Percentiles rank a stretch among this genome's conserved stretches.
Conservation (phyloP, 495 filamentous ascomycete genomes). For the Schizothecium vesticola region DNA sequence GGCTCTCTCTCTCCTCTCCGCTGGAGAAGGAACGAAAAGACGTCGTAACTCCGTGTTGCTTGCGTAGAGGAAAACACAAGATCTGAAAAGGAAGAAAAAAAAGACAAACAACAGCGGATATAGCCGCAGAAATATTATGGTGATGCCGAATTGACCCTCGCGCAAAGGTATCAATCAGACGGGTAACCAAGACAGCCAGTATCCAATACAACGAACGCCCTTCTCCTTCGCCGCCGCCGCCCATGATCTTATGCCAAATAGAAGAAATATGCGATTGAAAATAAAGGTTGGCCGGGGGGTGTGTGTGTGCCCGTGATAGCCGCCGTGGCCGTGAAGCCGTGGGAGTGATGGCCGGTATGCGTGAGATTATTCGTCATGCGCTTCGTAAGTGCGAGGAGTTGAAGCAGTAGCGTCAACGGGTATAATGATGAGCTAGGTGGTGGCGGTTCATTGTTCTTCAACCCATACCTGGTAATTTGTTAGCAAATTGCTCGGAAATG, state of each 20-base stretch:
- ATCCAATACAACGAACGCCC: slow-evolving; percentile 8
- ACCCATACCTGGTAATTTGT: slow-evolving; percentile 56
- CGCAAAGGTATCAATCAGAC: neutral
- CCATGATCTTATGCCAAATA: slow-evolving; percentile 10
- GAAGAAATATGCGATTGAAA: neutral
- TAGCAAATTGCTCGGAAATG: slow-evolving; percentile 7
- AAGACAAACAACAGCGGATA: slow-evolving; percentile 1
- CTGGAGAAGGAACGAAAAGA: neutral
- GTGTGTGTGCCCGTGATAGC: neutral
- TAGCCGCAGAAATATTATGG: neutral
- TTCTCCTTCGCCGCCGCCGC: neutral
- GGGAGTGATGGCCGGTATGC: neutral
- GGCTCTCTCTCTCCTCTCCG: neutral
- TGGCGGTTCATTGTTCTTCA: slow-evolving; percentile 46
- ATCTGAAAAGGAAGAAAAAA: neutral
- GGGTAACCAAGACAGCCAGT: neutral
- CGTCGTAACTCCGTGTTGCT: slow-evolving; percentile 7
- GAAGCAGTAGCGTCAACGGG: neutral
- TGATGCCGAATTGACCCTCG: neutral
- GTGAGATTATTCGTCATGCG: neutral
- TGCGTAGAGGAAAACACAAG: neutral
- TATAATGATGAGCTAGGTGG: neutral
- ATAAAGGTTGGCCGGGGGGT: neutral
- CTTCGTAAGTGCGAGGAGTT: neutral
- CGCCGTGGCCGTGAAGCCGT: neutral